phyloP scores from a whole-genome alignment of 2,329 filamentous ascomycete species.

The Penicillium expansum region DNA sequence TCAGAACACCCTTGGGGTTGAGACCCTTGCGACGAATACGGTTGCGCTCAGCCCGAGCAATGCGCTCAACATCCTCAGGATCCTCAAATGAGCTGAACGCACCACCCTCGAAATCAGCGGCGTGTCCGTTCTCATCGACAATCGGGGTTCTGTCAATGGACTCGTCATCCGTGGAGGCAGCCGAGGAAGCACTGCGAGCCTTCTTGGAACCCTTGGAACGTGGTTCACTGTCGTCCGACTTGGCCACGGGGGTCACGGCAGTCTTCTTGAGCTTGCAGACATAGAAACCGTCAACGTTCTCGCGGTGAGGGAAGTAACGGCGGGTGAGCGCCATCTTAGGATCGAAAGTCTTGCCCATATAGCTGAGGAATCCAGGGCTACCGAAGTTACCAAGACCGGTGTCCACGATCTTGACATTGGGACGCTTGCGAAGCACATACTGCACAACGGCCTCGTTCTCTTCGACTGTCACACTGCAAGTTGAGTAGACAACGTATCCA shows the following conservation, averaged over 20 bases:
- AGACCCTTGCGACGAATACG: slow-evolving; percentile 71
- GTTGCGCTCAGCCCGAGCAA: slow-evolving; percentile 70
- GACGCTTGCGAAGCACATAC: slow-evolving; percentile 85
- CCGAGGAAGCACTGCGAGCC: slow-evolving; percentile 22
- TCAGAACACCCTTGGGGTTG: slow-evolving; percentile 61
- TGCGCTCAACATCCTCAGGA: slow-evolving; percentile 67
- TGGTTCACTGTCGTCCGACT: slow-evolving; percentile 27
- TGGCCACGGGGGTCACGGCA: slow-evolving; percentile 62
- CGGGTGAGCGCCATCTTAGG: slow-evolving; percentile 77
- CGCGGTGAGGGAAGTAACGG: slow-evolving; percentile 84
- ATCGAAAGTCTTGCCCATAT: slow-evolving; percentile 89
- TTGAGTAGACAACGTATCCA: slow-evolving; percentile 94
- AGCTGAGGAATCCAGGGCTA: slow-evolving; percentile 86
- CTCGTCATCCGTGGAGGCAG: slow-evolving; percentile 40
- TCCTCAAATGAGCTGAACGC: slow-evolving; percentile 73
- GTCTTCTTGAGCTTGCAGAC: slow-evolving; percentile 97
- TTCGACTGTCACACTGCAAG: slow-evolving; percentile 89
- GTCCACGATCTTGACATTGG: slow-evolving; percentile 90
- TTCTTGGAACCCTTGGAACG: slow-evolving; percentile 20
- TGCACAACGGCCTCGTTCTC: slow-evolving; percentile 93
- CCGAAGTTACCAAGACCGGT: slow-evolving; percentile 82
- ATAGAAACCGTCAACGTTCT: slow-evolving; percentile 98
- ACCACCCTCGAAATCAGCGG: slow-evolving; percentile 43
- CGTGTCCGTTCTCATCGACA: slow-evolving; percentile 39
- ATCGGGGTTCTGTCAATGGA: slow-evolving; percentile 69